phyloP scores from a whole-genome alignment of 2,329 filamentous ascomycete genomes.

The Celoporthe dispersa region DNA sequence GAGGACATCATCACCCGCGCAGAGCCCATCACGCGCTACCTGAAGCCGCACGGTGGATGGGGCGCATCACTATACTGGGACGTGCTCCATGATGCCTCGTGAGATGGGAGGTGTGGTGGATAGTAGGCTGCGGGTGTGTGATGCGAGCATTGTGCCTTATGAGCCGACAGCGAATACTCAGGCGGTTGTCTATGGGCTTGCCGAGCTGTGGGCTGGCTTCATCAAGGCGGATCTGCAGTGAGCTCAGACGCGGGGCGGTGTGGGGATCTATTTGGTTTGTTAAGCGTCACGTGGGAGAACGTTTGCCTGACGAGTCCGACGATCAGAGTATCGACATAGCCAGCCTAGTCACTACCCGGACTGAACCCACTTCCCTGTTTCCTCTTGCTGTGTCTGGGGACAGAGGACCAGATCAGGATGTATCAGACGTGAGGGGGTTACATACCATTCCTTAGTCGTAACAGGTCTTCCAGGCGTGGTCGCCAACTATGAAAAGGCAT shows the following conservation, averaged over 20 bases:
- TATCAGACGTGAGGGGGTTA: not conserved
- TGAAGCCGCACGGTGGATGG: not conserved
- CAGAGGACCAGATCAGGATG: not conserved
- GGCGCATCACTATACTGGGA: slow-evolving; percentile 41
- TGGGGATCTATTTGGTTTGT: no score
- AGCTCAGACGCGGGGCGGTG: no score
- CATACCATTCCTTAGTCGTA: not conserved
- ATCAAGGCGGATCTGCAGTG: slow-evolving; percentile 18
- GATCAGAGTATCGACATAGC: not conserved
- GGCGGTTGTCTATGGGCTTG: slow-evolving; percentile 28
- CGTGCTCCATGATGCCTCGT: slow-evolving; percentile 46
- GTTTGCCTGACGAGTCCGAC: no score
- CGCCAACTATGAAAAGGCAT: no score
- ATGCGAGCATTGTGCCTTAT: slow-evolving; percentile 47
- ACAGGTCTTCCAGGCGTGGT: not conserved
- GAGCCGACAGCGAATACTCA: slow-evolving; percentile 30
- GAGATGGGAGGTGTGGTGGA: slow-evolving; percentile 46
- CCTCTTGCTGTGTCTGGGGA: no score
- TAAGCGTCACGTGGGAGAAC: no score
- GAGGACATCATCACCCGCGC: not conserved
- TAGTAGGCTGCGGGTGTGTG: slow-evolving; percentile 45
- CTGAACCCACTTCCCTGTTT: no score
- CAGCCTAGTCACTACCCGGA: no score
- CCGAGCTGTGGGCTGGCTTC: slow-evolving; percentile 42
- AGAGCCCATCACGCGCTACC: slow-evolving; percentile 3